phyloP scores from a whole-genome alignment of 2,329 filamentous ascomycete species.

The Cordyceps militaris region DNA sequence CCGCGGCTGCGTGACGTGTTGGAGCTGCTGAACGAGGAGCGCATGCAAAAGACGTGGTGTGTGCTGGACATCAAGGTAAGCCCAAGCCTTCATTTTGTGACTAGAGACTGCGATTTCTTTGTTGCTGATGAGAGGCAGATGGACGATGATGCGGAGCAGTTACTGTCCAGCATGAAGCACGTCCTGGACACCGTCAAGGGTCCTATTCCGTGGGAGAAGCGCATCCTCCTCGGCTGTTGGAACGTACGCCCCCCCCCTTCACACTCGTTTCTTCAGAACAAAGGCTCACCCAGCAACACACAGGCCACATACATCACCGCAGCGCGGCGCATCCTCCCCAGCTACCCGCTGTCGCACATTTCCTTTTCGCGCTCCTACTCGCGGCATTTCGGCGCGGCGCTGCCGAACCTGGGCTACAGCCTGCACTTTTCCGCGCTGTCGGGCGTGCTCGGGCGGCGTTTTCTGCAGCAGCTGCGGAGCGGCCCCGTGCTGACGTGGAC shows the following conservation, averaged over 20 bases:
- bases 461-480: slow-evolving; percentile 46
- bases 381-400: slow-evolving; percentile 53
- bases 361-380: slow-evolving; percentile 62
- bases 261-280: background rate
- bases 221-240: slow-evolving; percentile 80
- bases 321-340: slow-evolving; percentile 54
- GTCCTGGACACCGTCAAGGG: slow-evolving; percentile 49
- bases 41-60: slow-evolving; percentile 64
- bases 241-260: slow-evolving; percentile 41
- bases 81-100: background rate
- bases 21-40: slow-evolving; percentile 59
- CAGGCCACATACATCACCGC: slow-evolving; percentile 62
- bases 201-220: slow-evolving; percentile 57
- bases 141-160: slow-evolving; percentile 54
- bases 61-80: slow-evolving; percentile 80
- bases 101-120: background rate
- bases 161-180: slow-evolving; percentile 63
- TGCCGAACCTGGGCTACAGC: slow-evolving; percentile 69
- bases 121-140: background rate
- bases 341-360: slow-evolving; percentile 60
- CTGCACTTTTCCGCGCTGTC: slow-evolving; percentile 63
- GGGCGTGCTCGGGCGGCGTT: slow-evolving; percentile 57
- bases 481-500: slow-evolving; percentile 74
- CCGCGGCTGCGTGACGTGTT: slow-evolving; percentile 69
- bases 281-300: background rate